phyloP scores from a whole-genome alignment of 495 filamentous ascomycete genomes.

The Aspergillus incahuasiensis region DNA sequence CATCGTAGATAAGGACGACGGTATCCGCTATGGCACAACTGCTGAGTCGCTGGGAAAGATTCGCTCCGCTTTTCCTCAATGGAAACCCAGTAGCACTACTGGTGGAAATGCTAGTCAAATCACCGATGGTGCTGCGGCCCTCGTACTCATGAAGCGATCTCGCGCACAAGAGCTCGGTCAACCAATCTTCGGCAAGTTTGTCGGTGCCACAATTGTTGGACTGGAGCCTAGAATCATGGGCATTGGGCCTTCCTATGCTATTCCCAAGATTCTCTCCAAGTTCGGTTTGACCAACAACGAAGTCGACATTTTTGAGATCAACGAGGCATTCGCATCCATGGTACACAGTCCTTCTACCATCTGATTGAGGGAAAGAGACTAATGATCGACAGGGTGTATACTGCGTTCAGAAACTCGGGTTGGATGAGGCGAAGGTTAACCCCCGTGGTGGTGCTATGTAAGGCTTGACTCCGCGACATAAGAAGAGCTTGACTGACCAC shows the following conservation, averaged over 20 bases:
- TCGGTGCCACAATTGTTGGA: conserved; percentile 81
- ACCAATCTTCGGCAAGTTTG: conserved; percentile 89
- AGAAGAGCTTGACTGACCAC: conserved; percentile 1
- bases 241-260: conserved; percentile 86
- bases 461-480: conserved; percentile 14
- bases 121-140: conserved; percentile 86
- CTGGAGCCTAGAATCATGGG: conserved; percentile 93
- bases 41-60: conserved; percentile 77
- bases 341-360: conserved; percentile 34
- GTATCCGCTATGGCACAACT: conserved; percentile 85
- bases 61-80: conserved; percentile 81
- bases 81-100: conserved; percentile 77
- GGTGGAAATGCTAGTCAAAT: conserved; percentile 93
- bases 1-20: conserved; percentile 80
- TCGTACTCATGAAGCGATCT: conserved; percentile 90
- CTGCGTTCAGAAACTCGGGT: conserved; percentile 68
- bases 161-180: conserved; percentile 77
- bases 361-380: neutral
- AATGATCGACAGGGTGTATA: conserved; percentile 58
- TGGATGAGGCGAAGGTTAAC: conserved; percentile 85
- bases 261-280: conserved; percentile 86
- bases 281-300: conserved; percentile 72
- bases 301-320: conserved; percentile 86
- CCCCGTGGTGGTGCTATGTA: conserved; percentile 73
- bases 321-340: conserved; percentile 97